Conservation (phyloP, 2,329 filamentous ascomycete genomes). For the Hymenoscyphus occultus region DNA sequence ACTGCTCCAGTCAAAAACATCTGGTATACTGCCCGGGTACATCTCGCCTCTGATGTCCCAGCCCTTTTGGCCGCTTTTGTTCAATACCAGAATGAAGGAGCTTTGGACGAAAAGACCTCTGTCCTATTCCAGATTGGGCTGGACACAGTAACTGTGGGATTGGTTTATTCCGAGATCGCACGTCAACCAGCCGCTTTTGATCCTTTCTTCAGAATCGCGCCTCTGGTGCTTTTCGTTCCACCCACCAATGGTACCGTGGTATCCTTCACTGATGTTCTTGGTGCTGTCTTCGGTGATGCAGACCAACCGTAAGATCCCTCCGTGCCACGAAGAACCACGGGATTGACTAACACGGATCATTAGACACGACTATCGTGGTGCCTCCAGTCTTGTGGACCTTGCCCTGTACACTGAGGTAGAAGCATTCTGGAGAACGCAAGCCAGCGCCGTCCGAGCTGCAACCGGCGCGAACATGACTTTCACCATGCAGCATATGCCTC, state of each 20-base stretch:
- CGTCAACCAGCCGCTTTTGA: constrained; percentile 6
- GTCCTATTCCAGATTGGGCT: constrained; percentile 7
- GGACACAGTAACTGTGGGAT: background rate
- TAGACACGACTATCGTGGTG: constrained; percentile 14
- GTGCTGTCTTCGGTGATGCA: background rate
- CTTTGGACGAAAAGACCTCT: constrained; percentile 4
- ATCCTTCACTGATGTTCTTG: constrained; percentile 4
- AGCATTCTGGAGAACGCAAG: constrained; percentile 13
- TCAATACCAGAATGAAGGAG: constrained; percentile 9
- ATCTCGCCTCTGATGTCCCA: constrained; percentile 8
- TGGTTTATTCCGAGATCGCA: constrained; percentile 8
- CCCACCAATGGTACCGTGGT: constrained; percentile 11
- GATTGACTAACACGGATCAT: constrained; percentile 3
- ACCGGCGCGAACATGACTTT: constrained; percentile 15
- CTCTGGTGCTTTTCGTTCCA: background rate
- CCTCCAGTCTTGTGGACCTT: constrained; percentile 7
- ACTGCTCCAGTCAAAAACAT: constrained; percentile 33
- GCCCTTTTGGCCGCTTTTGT: constrained; percentile 12
- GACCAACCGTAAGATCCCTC: background rate
- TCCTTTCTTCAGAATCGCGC: constrained; percentile 1
- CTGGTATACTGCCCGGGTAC: constrained; percentile 11
- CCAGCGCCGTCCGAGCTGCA: constrained; percentile 8
- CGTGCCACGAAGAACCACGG: background rate
- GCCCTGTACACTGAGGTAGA: constrained; percentile 10
- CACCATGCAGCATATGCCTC: constrained; percentile 12